Evolutionary conservation across 176 grass and related monocot genomes (phyloP), one percentile per base, ranked within the genome.

Genomic region (Oropetium thomaeum): DNA sequence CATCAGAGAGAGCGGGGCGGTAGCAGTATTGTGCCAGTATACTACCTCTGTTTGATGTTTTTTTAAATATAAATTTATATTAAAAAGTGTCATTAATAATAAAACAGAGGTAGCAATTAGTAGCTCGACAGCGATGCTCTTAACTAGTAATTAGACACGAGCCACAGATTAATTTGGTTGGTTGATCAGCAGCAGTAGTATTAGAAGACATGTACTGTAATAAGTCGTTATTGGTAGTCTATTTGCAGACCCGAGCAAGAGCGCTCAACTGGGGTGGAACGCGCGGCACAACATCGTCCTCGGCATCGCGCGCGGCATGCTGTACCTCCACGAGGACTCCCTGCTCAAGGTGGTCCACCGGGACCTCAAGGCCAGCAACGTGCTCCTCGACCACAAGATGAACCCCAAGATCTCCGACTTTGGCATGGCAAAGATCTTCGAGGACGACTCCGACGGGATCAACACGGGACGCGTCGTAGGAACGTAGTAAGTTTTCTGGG

Each of bases 291-390:
- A 69, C 42, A 86, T 97, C 49, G 90, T 97, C 64, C 32, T 93
- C 1, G 93, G 93, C 15, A 82, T 97, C 37, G 85, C 90, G 5
- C 78, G 93, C 0, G 93, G 93, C 2, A 72, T 97, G 34, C 77
- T 97, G 5, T 97, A 97, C 80, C 82, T 97, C 16, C 93, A 97
- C 32, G 93, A 97, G 90, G 93, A 97, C 68, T 97, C 93, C 12
- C 66, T 86, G 40, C 78, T 86, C 16, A 97, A 90, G 61, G 77
- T 97, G 42, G 85, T 97, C 62, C 93, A 97, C 42, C 82, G 90
- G 41, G 90, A 97, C 73, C 76, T 97, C 15, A 97, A 97, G 70
- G 93, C 93, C n/a, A 93, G 93, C 65, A 97, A 97, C 55, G 93
- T 97, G 27, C 74, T 97, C 30, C 81, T 97, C 58, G 90, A 97